These are phyloP conservation scores for Populus hybrid DNA, from an alignment of 441 rosid genomes.

Conservation along the genomic window DNA sequence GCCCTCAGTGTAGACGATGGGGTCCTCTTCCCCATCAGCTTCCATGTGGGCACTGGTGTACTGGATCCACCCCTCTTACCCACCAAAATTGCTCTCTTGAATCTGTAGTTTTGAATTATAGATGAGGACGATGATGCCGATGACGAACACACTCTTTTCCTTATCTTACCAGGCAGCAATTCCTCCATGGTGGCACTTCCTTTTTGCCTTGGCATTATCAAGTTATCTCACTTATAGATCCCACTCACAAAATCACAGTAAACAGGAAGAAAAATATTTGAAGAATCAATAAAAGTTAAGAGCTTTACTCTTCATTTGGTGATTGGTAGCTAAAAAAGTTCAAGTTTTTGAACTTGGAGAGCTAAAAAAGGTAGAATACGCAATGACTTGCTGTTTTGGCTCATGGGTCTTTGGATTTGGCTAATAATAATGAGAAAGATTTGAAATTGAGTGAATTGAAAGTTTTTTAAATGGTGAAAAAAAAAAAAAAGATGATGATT, in stretches of 20 bases:
- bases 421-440: slow-evolving; percentile 3
- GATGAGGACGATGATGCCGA: slow-evolving; percentile 96
- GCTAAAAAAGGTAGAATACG: neutral
- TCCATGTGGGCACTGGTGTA: slow-evolving; percentile 94
- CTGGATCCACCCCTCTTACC: slow-evolving; percentile 87
- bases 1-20: slow-evolving; percentile 50
- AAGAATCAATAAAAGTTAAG: neutral
- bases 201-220: slow-evolving; percentile 66
- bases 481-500: neutral
- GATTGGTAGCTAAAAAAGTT: neutral
- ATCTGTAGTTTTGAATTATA: slow-evolving; percentile 63
- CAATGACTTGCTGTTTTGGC: neutral
- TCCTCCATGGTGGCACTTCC: slow-evolving; percentile 45
- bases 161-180: slow-evolving; percentile 71
- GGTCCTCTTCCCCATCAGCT: slow-evolving; percentile 61
- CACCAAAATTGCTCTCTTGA: slow-evolving; percentile 83
- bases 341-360: neutral
- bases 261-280: neutral
- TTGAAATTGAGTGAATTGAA: slow-evolving; percentile 8
- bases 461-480: neutral
- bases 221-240: slow-evolving; percentile 26
- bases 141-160: slow-evolving; percentile 87
- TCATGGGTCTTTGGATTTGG: slow-evolving; percentile 6
- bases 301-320: neutral
- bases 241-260: neutral